Base-by-base conservation (phyloP, 805 yeast genomes). In the Ogataea nakhonphanomensis region DNA sequence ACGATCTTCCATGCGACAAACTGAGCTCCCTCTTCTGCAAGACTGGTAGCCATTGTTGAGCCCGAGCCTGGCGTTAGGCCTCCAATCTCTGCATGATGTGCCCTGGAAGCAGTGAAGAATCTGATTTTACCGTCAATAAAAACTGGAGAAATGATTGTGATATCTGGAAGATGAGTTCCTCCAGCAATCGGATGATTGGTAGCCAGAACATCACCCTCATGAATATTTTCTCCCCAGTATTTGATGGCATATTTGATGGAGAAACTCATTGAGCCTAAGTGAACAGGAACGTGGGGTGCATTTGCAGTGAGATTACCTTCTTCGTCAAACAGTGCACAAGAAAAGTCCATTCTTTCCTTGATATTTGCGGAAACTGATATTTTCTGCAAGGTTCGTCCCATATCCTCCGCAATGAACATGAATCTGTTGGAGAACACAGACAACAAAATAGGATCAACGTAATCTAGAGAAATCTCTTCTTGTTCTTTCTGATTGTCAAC, bases 31-130 rank as follows among this genome's bases (percentile, higher is more conserved):
- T 77, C 83, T 44, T 76, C 76, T 44, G 59, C 70, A 27, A 77
- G 65, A 29, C 70, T 66, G 48, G 71, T 73, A 11, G 81, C 76
- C 51, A 73, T 64, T 3, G 81, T 73, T 12, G 79, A 74, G 65
- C 73, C 74, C 1, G 78, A 70, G 3, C 81, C 81, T 5, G 81
- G 78, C 33, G 77, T 66, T 35, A 76, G 68, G 13, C 79, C 76
- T 27, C 82, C 82, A 50, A 77, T 76, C 46, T 77, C 82, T 20
- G 82, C 76, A 56, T 77, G 83, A 56, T 77, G 82, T 4, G 80
- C 82, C 43, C 82, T 62, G 3, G 80, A 69, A 4, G 82, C 82
- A 12, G 74, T 72, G 62, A 76, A 74, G 49, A 76, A 76, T 22
- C 69, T 63, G 11, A 74, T 69, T 27, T 66, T 58, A 15, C 67